Evolutionary conservation across 2,329 filamentous ascomycete genomes (phyloP).

Genomic region (Calonectria henricotiae): DNA sequence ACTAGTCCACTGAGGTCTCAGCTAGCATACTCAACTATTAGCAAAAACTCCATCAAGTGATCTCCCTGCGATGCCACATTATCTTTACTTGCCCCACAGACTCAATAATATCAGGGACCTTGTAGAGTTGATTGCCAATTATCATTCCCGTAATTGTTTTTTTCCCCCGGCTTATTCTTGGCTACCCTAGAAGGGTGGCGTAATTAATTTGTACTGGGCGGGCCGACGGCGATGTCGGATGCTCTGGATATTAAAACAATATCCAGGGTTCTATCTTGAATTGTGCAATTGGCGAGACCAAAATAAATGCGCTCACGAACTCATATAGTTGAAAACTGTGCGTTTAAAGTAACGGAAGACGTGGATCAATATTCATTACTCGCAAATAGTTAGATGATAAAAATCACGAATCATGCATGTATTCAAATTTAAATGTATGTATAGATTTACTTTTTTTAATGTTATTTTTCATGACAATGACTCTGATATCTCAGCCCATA

Average conservation of each 20-base stretch:
- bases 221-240: constrained; percentile 4
- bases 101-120: neutral
- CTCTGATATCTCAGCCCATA: no score
- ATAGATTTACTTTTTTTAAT: no score
- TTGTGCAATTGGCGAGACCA: neutral
- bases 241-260: neutral
- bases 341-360: neutral
- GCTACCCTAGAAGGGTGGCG: constrained; percentile 1
- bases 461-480: neutral
- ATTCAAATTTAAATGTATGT: no score
- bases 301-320: no score
- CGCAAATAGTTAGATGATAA: neutral
- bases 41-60: neutral
- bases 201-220: constrained; percentile 15
- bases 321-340: neutral
- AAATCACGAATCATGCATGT: no score
- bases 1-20: neutral
- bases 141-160: neutral
- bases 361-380: constrained; percentile 3
- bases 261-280: neutral
- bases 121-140: neutral
- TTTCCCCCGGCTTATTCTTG: neutral
- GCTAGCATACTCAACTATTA: neutral
- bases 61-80: neutral
- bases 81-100: neutral